Evolutionary conservation across 805 yeast species (phyloP), one percentile per base, ranked within the genome.

Genomic region (Komagataella phaffii): DNA sequence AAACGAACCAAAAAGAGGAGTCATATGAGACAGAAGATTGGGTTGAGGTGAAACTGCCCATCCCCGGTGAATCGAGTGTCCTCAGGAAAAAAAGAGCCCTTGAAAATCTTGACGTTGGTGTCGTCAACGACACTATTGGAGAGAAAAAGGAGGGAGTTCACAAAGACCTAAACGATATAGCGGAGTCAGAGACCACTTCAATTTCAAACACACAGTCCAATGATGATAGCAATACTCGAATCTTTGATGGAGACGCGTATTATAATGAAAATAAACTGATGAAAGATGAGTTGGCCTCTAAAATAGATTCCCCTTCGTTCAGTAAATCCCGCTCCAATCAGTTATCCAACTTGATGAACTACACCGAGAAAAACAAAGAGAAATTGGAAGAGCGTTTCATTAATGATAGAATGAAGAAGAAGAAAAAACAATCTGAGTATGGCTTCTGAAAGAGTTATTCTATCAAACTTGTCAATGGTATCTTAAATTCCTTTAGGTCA

Each of bases 321-420:
- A 30, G 5, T 30, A 7, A 30, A 30, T 30, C 55, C 7, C 68
- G 70, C 18, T 61, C 62, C 48, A 67, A 67, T 53, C 69, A 65
- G 48, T 53, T 67, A 19, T 55, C 63, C 18, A 58, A 57, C 18
- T 57, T 68, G 46, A 62, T 66, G 23, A 56, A 57, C 18, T 64
- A 61, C 51, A 65, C 67, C 1, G 61, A 62, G 47, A 54, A 54
- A 14, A 63, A 65, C 51, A 56, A 55, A 23, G 64, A 58, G 6
- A 59, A 59, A 40, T 49, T 66, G 40, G 48, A 55, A 10, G 56
- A 55, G 44, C 58, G 58, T 46, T 54, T 58, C 36, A 55, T 59
- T 8, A 50, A 49, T 44, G 58, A 57, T 14, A 56, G 52, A 45
- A 50, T 47, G 10, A 55, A 53, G 44, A 56, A 54, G 50, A 54